These are phyloP conservation scores for Apophysomyces elegans DNA, from an alignment of 371 early-diverging fungal genomes.

Conservation along the genomic window DNA sequence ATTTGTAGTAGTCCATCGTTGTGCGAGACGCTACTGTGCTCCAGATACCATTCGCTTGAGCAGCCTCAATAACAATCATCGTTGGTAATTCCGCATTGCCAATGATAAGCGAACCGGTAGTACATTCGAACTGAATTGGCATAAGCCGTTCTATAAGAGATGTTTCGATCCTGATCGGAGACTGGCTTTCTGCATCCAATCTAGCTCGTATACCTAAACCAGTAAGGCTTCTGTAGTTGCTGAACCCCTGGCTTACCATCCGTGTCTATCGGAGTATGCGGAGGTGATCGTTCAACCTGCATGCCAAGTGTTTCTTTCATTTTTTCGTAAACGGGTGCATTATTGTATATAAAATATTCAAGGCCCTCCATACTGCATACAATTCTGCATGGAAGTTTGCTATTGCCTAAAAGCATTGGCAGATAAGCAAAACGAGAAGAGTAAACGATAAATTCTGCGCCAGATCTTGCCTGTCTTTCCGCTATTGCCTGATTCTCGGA, in stretches of 20 bases:
- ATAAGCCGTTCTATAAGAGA: constrained; percentile 62
- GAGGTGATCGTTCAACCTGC: constrained; percentile 4
- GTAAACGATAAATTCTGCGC: not conserved
- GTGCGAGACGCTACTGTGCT: constrained; percentile 62
- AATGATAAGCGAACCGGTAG: constrained; percentile 73
- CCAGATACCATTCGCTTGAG: constrained; percentile 68
- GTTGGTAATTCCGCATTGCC: constrained; percentile 78
- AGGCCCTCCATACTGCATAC: constrained; percentile 78
- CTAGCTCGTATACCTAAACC: constrained; percentile 11
- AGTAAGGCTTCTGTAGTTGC: not conserved
- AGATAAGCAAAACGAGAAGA: constrained; percentile 11
- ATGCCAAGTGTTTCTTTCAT: constrained; percentile 64
- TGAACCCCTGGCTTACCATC: not conserved
- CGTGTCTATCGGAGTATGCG: not conserved
- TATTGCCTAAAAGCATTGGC: constrained; percentile 21
- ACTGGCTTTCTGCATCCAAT: constrained; percentile 40
- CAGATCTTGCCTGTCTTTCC: constrained; percentile 26
- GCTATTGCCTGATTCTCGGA: constrained; percentile 55
- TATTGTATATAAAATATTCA: constrained; percentile 87
- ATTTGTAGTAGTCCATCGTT: constrained; percentile 63
- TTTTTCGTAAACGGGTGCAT: constrained; percentile 73
- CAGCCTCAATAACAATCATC: constrained; percentile 63
- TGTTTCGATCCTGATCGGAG: constrained; percentile 28
- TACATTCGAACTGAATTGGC: constrained; percentile 75
- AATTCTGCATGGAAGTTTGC: constrained; percentile 62